Conservation (phyloP, 108 stramenopile genomes). For the Nannochloropsis oceanica region DNA sequence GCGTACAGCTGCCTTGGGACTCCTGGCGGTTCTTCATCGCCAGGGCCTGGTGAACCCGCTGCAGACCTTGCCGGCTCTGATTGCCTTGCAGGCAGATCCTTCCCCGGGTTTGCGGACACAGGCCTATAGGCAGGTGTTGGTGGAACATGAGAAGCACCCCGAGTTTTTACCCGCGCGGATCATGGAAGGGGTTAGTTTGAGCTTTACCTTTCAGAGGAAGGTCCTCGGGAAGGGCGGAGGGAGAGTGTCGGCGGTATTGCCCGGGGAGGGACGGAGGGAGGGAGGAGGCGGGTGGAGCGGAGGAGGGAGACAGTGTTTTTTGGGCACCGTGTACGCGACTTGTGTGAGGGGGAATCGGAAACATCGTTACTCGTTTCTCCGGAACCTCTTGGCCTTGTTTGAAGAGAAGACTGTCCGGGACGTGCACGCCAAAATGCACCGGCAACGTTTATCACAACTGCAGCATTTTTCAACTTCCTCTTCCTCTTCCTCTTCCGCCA, state of each 20-base stretch:
- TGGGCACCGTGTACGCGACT: conserved; percentile 11
- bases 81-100: conserved; percentile 11
- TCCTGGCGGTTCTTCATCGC: conserved; percentile 7
- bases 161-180: conserved; percentile 16
- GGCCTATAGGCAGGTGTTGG: conserved; percentile 6
- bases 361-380: conserved; percentile 11
- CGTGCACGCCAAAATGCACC: not conserved
- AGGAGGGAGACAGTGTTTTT: conserved; percentile 2
- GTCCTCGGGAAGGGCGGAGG: not conserved
- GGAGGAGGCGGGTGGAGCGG: not conserved
- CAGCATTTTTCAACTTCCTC: too few relatives aligned
- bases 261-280: not conserved
- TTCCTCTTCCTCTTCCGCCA: not conserved
- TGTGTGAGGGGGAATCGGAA: conserved; percentile 2
- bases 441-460: not conserved
- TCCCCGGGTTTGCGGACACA: not conserved
- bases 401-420: not conserved
- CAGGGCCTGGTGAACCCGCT: conserved; percentile 17
- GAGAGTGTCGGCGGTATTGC: not conserved
- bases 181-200: conserved; percentile 14
- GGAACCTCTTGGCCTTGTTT: not conserved
- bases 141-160: conserved; percentile 16
- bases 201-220: conserved; percentile 2
- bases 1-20: conserved; percentile 6
- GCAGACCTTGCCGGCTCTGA: conserved; percentile 15